phyloP scores from a whole-genome alignment of 177 flowering plant species.

The Telopea speciosissima region DNA sequence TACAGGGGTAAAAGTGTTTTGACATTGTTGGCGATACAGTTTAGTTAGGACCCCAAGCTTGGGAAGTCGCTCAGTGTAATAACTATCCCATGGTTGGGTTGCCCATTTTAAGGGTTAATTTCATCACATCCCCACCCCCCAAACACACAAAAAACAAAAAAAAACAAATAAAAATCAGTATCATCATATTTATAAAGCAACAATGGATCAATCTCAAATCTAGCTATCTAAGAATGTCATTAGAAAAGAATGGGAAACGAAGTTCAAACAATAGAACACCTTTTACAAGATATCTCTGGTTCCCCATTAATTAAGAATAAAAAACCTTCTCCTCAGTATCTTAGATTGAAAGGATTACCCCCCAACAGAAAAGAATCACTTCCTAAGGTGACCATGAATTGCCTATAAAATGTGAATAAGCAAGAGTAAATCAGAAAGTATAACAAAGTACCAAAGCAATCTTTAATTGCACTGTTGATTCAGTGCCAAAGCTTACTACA shows the following conservation, averaged over 20 bases:
- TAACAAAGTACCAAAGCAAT: neutral
- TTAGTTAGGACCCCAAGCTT: too few species aligned
- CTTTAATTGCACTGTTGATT: conserved; percentile 2
- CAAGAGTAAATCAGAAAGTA: neutral
- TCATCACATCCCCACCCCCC: too few species aligned
- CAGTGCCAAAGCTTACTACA: conserved; percentile 71
- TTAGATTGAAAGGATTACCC: neutral
- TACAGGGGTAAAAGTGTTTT: too few species aligned
- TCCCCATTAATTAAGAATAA: neutral
- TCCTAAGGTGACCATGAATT: conserved; percentile 12
- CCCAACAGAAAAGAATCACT: neutral
- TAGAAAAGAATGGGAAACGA: neutral
- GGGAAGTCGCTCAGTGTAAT: too few species aligned
- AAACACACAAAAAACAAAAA: too few species aligned
- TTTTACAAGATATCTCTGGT: neutral
- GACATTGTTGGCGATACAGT: too few species aligned
- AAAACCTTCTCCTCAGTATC: conserved; percentile 5
- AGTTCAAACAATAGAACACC: neutral
- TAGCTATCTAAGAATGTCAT: neutral
- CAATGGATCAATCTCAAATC: too few species aligned
- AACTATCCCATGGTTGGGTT: too few species aligned
- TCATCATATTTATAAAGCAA: too few species aligned
- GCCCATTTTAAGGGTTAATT: too few species aligned
- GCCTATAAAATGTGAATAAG: conserved; percentile 13
- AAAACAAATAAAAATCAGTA: too few species aligned